A percentile compares a stretch with the other conserved stretches of the same genome.
These are phyloP conservation scores for Daldinia concentrica DNA, from an alignment of 495 filamentous ascomycete species.

Conservation along the genomic window DNA sequence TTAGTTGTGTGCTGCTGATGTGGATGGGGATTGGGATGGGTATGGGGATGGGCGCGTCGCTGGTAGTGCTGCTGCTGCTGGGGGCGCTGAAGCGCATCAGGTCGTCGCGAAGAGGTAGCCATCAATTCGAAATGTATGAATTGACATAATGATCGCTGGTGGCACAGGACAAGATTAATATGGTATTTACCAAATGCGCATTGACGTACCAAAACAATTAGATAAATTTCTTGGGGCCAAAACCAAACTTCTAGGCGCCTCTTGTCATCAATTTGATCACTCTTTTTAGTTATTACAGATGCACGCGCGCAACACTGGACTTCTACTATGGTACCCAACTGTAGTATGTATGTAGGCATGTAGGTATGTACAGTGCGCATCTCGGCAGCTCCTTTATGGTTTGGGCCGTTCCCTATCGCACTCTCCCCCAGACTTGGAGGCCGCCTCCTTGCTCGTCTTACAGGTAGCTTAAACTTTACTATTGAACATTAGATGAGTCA, in stretches of 20 bases:
- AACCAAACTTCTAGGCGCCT: conserved; percentile 8
- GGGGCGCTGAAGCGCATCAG: conserved; percentile 49
- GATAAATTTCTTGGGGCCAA: not conserved
- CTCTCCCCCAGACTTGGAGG: not conserved
- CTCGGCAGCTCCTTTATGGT: conserved; percentile 5
- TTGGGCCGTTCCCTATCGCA: not conserved
- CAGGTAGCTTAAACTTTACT: not conserved
- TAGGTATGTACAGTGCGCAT: conserved; percentile 3
- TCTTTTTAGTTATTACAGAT: conserved; percentile 10
- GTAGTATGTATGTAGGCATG: too few species aligned
- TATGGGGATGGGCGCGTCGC: conserved; percentile 35
- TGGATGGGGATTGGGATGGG: not conserved
- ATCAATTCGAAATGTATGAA: conserved; percentile 37
- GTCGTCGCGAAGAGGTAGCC: conserved; percentile 51
- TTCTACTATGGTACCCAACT: not conserved
- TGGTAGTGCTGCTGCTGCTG: conserved; percentile 22
- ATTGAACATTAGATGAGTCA: conserved; percentile 8
- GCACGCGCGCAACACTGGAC: conserved; percentile 4
- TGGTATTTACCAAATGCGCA: conserved; percentile 34
- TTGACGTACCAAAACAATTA: conserved; percentile 22
- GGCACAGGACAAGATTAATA: conserved; percentile 36
- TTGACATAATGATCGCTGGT: conserved; percentile 44
- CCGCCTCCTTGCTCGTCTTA: not conserved
- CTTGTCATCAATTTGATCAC: conserved; percentile 39
- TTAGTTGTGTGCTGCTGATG: conserved; percentile 34